These are phyloP conservation scores for Cryptococcus sp. DNA, from an alignment of 1,284 basidiomycete genomes.

Conservation along the genomic window DNA sequence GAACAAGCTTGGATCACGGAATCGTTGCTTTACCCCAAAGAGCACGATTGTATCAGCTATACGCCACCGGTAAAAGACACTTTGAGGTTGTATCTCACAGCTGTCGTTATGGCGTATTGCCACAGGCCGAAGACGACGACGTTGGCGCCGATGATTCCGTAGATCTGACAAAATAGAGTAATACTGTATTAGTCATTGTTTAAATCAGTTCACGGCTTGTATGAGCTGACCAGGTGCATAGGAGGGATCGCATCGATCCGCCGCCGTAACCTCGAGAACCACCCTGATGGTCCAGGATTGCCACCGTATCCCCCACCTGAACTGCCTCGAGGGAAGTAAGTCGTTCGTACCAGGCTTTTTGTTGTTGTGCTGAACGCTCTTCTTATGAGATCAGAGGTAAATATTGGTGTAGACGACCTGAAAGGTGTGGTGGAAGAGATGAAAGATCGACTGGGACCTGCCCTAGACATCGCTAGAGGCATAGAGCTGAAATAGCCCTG, in stretches of 20 bases:
- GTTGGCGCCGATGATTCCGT: conserved; percentile 47
- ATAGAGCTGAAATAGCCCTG: no score
- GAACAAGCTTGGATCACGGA: conserved; percentile 58
- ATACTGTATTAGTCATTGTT: background rate
- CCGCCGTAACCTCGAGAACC: conserved; percentile 25
- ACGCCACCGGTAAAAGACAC: background rate
- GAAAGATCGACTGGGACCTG: no score
- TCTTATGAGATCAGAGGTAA: background rate
- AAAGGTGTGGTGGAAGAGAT: background rate
- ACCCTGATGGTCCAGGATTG: conserved; percentile 4
- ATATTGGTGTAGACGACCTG: background rate
- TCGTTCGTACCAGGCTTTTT: conserved; percentile 14
- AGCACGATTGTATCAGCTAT: background rate
- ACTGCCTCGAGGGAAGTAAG: conserved; percentile 23
- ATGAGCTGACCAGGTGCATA: conserved; percentile 31
- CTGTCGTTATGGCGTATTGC: conserved; percentile 47
- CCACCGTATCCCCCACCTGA: conserved; percentile 14
- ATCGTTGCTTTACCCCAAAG: conserved; percentile 34
- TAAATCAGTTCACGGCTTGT: background rate
- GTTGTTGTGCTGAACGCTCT: conserved; percentile 8
- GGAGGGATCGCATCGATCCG: conserved; percentile 34
- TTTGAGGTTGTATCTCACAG: conserved; percentile 24
- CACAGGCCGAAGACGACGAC: conserved; percentile 46
- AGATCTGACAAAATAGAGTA: conserved; percentile 24
- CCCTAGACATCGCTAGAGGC: no score